phyloP scores from a whole-genome alignment of 1,284 basidiomycete species.

The Papiliotrema fonsecae region DNA sequence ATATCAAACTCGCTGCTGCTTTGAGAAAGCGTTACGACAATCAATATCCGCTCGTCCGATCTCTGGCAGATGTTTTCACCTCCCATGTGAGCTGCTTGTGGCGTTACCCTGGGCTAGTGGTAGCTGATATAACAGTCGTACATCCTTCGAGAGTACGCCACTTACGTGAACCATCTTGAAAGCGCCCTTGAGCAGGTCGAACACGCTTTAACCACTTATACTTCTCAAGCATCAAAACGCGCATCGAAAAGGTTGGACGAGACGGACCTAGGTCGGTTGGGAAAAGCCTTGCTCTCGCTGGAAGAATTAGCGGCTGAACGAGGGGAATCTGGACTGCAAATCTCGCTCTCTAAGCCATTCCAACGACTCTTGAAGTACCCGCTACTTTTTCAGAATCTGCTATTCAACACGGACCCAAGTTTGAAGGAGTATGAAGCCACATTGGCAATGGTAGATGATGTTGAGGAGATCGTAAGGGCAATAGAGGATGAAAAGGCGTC shows the following conservation, averaged over 20 bases:
- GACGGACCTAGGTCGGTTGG: constrained; percentile 51
- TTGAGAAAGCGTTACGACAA: constrained; percentile 83
- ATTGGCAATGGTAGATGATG: constrained; percentile 91
- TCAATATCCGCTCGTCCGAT: constrained; percentile 84
- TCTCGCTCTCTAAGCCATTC: constrained; percentile 93
- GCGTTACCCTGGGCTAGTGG: background rate
- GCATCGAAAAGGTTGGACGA: constrained; percentile 58
- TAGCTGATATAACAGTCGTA: constrained; percentile 60
- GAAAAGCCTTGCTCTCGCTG: constrained; percentile 51
- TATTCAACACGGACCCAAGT: constrained; percentile 90
- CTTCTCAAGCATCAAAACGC: background rate
- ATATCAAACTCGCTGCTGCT: constrained; percentile 72
- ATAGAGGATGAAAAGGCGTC: constrained; percentile 98
- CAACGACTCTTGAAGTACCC: constrained; percentile 96
- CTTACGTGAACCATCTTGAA: constrained; percentile 86
- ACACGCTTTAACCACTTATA: constrained; percentile 54
- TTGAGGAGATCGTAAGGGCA: constrained; percentile 88
- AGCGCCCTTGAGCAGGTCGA: constrained; percentile 81
- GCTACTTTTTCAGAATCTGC: constrained; percentile 92
- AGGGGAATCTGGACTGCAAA: constrained; percentile 87
- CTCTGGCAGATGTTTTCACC: constrained; percentile 87
- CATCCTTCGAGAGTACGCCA: constrained; percentile 84
- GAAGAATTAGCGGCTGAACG: constrained; percentile 75
- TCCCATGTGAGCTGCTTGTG: constrained; percentile 64
- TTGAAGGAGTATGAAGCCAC: constrained; percentile 96